Conservation (phyloP, 2,329 filamentous ascomycete genomes). For the Tolypocladium album region DNA sequence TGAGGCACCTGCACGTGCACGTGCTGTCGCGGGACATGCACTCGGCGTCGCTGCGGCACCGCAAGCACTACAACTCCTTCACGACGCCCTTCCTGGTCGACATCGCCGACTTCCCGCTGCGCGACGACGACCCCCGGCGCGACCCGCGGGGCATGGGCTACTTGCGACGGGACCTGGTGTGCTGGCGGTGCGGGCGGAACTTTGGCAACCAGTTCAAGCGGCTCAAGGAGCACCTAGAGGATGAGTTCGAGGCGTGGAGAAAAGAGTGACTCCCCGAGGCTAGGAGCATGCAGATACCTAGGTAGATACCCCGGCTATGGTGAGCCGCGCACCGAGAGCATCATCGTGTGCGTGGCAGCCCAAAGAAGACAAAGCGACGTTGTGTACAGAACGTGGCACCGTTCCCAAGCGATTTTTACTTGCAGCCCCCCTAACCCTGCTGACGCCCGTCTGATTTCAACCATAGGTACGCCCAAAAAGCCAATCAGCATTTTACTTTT, state of each 20-base stretch:
- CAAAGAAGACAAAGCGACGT: neutral
- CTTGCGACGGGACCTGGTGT: slow-evolving; percentile 55
- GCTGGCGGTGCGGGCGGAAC: slow-evolving; percentile 71
- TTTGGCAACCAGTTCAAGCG: slow-evolving; percentile 66
- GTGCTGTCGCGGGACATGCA: slow-evolving; percentile 72
- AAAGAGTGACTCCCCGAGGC: slow-evolving; percentile 31
- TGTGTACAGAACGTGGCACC: neutral
- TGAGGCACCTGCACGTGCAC: slow-evolving; percentile 88
- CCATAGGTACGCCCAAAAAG: neutral
- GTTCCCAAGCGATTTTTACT: no score
- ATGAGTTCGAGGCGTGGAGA: slow-evolving; percentile 70
- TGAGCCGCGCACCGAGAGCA: neutral
- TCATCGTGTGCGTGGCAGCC: neutral
- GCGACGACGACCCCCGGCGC: slow-evolving; percentile 51
- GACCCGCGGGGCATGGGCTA: slow-evolving; percentile 46
- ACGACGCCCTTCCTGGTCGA: slow-evolving; percentile 73
- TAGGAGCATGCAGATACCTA: neutral
- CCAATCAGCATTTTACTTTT: neutral
- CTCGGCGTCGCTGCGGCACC: slow-evolving; percentile 60
- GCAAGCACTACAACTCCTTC: slow-evolving; percentile 91
- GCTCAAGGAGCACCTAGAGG: slow-evolving; percentile 64
- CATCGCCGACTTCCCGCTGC: slow-evolving; percentile 70
- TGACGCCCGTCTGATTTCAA: neutral
- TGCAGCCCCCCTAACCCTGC: neutral
- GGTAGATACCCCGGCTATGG: neutral